These are phyloP conservation scores for Schizothecium vesticola DNA, from an alignment of 495 filamentous ascomycete genomes.

Conservation along the genomic window DNA sequence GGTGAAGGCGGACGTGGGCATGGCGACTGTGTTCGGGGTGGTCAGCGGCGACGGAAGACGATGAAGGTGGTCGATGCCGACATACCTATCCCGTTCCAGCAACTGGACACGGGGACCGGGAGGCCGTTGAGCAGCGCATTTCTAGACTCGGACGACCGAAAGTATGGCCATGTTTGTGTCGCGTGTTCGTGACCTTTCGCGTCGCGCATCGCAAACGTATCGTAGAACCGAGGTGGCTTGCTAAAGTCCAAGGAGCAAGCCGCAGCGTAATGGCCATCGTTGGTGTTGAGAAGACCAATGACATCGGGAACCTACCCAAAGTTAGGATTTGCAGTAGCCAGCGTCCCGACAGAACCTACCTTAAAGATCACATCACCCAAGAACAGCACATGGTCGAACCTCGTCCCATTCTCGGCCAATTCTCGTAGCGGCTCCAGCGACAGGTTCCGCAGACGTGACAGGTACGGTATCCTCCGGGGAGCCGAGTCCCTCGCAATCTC, in stretches of 20 bases:
- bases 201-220: constrained; percentile 82
- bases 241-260: constrained; percentile 77
- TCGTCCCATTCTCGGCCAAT: constrained; percentile 41
- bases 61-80: constrained; percentile 13
- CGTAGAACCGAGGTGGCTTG: constrained; percentile 65
- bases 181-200: constrained; percentile 54
- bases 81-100: constrained; percentile 76
- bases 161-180: constrained; percentile 73
- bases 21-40: constrained; percentile 32
- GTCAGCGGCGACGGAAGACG: not conserved
- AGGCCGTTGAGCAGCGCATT: constrained; percentile 48
- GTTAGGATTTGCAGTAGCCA: not conserved
- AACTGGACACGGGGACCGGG: constrained; percentile 66
- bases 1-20: constrained; percentile 26
- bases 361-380: constrained; percentile 72
- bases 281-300: constrained; percentile 63
- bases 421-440: constrained; percentile 47
- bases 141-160: constrained; percentile 55
- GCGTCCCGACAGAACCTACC: constrained; percentile 31
- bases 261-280: constrained; percentile 67
- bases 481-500: constrained; percentile 42
- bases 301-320: constrained; percentile 46
- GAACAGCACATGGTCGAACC: constrained; percentile 66
- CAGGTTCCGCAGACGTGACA: constrained; percentile 58
- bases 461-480: constrained; percentile 61